Conservation (phyloP, 1,284 basidiomycete species). For the Baeospora myosura region DNA sequence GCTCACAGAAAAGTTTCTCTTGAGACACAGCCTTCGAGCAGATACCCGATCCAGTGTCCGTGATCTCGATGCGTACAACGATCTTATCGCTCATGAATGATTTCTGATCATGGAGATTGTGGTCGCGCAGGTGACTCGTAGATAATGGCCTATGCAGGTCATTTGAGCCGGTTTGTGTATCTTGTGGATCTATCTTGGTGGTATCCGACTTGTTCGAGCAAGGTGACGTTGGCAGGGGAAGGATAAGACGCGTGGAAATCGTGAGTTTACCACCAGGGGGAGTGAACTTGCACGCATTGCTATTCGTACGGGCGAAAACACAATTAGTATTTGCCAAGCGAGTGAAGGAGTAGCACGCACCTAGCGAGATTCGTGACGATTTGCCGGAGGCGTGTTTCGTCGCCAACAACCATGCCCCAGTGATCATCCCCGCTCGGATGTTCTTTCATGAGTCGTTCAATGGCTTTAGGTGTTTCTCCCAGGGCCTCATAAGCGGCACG, state of each 20-base stretch:
- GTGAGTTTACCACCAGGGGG: constrained; percentile 48
- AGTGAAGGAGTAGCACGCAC: constrained; percentile 23
- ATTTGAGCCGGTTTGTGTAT: neutral
- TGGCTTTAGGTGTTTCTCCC: constrained; percentile 27
- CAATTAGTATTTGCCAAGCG: neutral
- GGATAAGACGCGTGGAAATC: constrained; percentile 43
- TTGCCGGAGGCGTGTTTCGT: constrained; percentile 65
- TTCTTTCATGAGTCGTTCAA: constrained; percentile 22
- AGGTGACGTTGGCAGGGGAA: constrained; percentile 14
- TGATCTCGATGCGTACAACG: constrained; percentile 64
- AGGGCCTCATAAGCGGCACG: constrained; percentile 34
- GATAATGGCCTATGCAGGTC: neutral
- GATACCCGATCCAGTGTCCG: constrained; percentile 76
- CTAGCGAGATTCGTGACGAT: constrained; percentile 59
- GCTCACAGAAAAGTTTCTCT: constrained; percentile 70
- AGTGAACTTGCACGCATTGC: constrained; percentile 63
- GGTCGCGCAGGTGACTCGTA: constrained; percentile 22
- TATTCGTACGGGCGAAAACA: constrained; percentile 16
- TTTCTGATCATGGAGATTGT: constrained; percentile 23
- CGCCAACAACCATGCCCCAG: constrained; percentile 49
- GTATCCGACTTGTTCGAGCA: neutral
- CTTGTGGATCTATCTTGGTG: too few species aligned
- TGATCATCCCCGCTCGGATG: constrained; percentile 28
- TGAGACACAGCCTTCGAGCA: constrained; percentile 64
- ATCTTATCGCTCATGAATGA: constrained; percentile 34